A percentile compares a stretch with the other conserved stretches of the same genome.
Conservation (phyloP, 208 protist species). For the Leishmania braziliensis region DNA sequence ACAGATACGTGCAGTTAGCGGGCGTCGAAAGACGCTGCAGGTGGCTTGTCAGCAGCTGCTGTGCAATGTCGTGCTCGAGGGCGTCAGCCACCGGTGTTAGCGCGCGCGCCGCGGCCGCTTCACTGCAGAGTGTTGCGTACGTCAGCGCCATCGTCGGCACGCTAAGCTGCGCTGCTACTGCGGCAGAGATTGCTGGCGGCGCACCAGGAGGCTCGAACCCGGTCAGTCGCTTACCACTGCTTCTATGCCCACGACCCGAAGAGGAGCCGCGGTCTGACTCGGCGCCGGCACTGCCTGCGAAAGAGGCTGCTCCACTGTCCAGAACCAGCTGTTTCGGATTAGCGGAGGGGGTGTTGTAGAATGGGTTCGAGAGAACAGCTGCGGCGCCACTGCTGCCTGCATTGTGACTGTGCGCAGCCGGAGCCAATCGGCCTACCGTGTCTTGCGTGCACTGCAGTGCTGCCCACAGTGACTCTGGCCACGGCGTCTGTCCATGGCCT, state of each 20-base stretch:
- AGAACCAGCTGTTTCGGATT: conserved; percentile 16
- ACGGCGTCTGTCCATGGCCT: conserved; percentile 15
- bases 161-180: conserved; percentile 38
- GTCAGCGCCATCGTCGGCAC: conserved; percentile 39
- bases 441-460: conserved; percentile 29
- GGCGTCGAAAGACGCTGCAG: conserved; percentile 63
- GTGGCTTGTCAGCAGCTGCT: conserved; percentile 54
- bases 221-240: not conserved
- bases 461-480: conserved; percentile 28
- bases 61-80: conserved; percentile 64
- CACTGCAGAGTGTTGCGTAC: conserved; percentile 65
- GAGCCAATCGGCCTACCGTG: conserved; percentile 24
- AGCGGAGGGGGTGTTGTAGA: conserved; percentile 10
- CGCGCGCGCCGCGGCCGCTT: conserved; percentile 37
- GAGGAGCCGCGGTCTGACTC: not conserved
- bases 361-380: conserved; percentile 19
- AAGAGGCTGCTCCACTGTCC: conserved; percentile 1
- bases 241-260: not conserved
- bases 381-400: not conserved
- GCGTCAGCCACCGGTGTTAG: conserved; percentile 49
- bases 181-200: not conserved
- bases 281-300: not conserved
- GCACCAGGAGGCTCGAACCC: not conserved
- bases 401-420: not conserved
- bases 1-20: conserved; percentile 71